Percentiles rank a stretch among this genome's conserved stretches.
phyloP scores from a whole-genome alignment of 371 early-diverging fungal species.

The Circinella umbellata region DNA sequence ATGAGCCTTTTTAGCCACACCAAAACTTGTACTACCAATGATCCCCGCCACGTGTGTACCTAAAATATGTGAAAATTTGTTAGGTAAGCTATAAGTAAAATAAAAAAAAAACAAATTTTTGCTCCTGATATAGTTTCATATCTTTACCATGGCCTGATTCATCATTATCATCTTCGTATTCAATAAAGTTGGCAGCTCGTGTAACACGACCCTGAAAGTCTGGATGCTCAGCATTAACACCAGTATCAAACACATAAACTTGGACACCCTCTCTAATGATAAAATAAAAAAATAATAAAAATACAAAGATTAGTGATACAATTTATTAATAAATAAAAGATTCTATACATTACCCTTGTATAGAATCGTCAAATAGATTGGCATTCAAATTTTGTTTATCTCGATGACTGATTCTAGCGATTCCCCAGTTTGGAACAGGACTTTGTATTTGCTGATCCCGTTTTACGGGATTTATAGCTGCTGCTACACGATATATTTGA shows the following conservation, averaged over 20 bases:
- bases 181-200: constrained; percentile 67
- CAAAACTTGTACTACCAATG: constrained; percentile 63
- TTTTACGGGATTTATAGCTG: background rate
- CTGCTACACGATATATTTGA: constrained; percentile 34
- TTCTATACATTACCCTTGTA: constrained; percentile 46
- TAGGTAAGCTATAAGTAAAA: background rate
- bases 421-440: constrained; percentile 61
- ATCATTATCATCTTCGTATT: constrained; percentile 45
- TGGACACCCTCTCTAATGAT: constrained; percentile 58
- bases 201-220: constrained; percentile 87
- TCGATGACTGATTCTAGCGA: constrained; percentile 59
- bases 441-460: constrained; percentile 21
- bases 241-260: constrained; percentile 79
- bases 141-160: constrained; percentile 56
- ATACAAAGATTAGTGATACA: no score
- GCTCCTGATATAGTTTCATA: background rate
- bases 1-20: constrained; percentile 68
- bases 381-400: constrained; percentile 29
- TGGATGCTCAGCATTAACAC: constrained; percentile 68
- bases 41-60: constrained; percentile 80
- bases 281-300: background rate
- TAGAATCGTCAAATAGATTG: constrained; percentile 46
- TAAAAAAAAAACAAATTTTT: background rate
- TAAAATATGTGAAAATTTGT: constrained; percentile 6
- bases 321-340: no score